Evolutionary conservation across 805 yeast genomes (phyloP), one percentile per base, ranked within the genome.

Genomic region (Cyberlindnera euphorbiiphila): DNA sequence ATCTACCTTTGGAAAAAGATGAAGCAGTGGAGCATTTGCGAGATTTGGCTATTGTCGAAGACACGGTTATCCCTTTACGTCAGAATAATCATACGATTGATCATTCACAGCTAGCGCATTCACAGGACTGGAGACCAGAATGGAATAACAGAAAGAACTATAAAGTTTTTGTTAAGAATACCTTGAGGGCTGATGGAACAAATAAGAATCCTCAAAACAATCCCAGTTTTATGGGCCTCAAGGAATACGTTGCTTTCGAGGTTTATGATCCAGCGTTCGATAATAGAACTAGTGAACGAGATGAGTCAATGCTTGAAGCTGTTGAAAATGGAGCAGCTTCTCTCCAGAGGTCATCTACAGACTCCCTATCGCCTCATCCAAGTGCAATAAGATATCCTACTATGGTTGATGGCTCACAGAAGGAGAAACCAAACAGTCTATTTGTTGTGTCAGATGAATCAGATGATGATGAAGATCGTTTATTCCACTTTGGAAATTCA

Each of bases 121-220:
- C 34, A 32, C 44, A 18, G 21, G 26, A 13, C 7, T 29, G 29
- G 38, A 17, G 18, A 9, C 17, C 44, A 1, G 47, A 45, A 13
- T 59, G 66, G 62, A 36, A 46, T 15, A 56, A 53, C 1, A 44
- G 71, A 10, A 66, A 60, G 41, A 68, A 68, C 43, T 68, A 62
- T 43, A 69, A 69, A 37, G 54, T 42, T 5, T 69, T 69, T 51
- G 57, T 55, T 3, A 66, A 66, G 34, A 46, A 44, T 18, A 41
- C 56, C 38, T 49, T 46, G 12, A 34, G 36, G 8, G 34, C 42
- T 5, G 17, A 18, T 3, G 15, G 8, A 5, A 6, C 22, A 28
- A 28, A 16, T 17, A 14, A 17, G 15, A 26, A 5, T n/a, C 9
- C 31, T 21, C 24, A 21, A 21, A 21, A 21, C 10, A 54, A 51